Conservation (phyloP, 208 protist species). For the Porcisia hertigi region DNA sequence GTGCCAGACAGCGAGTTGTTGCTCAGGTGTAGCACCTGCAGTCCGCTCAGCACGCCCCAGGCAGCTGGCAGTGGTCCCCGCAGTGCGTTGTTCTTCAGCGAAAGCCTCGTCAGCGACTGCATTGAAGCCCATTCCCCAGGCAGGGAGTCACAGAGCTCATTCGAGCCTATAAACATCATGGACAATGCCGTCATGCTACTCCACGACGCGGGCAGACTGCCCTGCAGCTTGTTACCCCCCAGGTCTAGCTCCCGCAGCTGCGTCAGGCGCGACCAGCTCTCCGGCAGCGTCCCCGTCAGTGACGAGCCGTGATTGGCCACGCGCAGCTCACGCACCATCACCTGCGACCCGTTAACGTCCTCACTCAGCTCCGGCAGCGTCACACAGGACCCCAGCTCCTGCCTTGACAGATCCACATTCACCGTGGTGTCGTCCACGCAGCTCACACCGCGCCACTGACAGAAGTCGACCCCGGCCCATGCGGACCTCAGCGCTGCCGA, state of each 20-base stretch:
- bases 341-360: too few relatives aligned
- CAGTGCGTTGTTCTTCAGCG: background rate
- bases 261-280: too few relatives aligned
- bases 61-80: background rate
- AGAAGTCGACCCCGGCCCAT: too few relatives aligned
- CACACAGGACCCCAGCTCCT: background rate
- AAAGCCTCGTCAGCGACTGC: background rate
- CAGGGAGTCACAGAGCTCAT: conserved; percentile 7
- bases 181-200: conserved; percentile 1
- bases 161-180: background rate
- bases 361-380: too few relatives aligned
- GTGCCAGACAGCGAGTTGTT: conserved; percentile 6
- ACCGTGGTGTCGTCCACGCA: too few relatives aligned
- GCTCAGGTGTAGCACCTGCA: background rate
- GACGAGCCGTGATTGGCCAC: too few relatives aligned
- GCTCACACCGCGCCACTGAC: too few relatives aligned
- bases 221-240: background rate
- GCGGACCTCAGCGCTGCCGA: too few relatives aligned
- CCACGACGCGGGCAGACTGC: background rate
- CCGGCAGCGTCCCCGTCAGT: too few relatives aligned
- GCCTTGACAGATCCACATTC: background rate
- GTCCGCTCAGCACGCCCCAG: background rate
- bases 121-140: conserved; percentile 10
- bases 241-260: background rate
- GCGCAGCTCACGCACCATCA: too few relatives aligned